Evolutionary conservation across 352 stramenopile species (phyloP), one percentile per base, ranked within the genome.

Genomic region (Lagenidium giganteum): DNA sequence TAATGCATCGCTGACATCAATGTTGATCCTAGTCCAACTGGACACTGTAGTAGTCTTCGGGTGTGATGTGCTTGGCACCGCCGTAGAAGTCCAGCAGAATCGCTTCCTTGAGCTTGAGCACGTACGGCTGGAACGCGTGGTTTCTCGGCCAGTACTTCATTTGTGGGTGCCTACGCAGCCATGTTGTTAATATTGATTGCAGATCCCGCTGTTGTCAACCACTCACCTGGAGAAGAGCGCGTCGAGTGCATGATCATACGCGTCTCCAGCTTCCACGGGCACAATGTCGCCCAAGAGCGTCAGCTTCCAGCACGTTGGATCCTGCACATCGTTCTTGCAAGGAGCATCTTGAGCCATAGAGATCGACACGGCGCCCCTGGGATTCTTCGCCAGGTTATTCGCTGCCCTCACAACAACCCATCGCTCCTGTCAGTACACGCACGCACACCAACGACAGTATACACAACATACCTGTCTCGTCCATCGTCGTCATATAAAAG

Each of bases 291-390:
- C 76, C 2, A 67, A 57, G 23, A 88, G 42, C 39, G 67, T 75
- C 36, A 83, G 21, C 35, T 82, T 82, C 72, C 70, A 84, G 62
- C 76, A 88, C 16, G 76, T 88, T 14, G 76, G 76, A 61, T 88
- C 72, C 51, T 80, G 56, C 8, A 70, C 61, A 40, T 90, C 77
- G 58, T 74, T 79, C 41, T 82, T 79, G 49, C 71, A 87, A n/a
- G 61, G 63, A 16, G 61, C 67, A 13, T 71, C 37, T 47, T 87
- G 74, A 8, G 61, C 67, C 53, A 80, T 72, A 17, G 74, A 73
- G 47, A 90, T 83, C 3, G 70, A 61, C 24, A 87, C 50, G 4
- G 59, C 83, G 9, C 71, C 74, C 14, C 55, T 70, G 29, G 72
- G 61, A 42, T 85, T 78, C 36, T 59, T 59, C 25, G 51, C 64